These are phyloP conservation scores for Mesembryanthemum crystallinum DNA, from an alignment of 148 eudicot species.

Conservation along the genomic window DNA sequence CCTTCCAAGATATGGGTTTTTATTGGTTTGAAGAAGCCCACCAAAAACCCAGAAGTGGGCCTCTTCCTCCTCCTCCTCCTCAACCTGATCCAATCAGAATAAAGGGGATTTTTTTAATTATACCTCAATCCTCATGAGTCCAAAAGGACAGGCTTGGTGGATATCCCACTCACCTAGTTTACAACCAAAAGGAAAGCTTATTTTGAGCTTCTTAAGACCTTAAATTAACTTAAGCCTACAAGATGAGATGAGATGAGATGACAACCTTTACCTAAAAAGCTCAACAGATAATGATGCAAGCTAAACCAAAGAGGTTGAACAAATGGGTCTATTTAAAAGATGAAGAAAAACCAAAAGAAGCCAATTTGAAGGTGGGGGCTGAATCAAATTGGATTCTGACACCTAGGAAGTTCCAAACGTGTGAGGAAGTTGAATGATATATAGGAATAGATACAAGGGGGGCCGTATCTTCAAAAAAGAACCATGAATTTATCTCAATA, in stretches of 20 bases:
- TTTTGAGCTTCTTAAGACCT: constrained; percentile 25
- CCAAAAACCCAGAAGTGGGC: constrained; percentile 44
- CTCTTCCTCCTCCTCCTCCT: constrained; percentile 31
- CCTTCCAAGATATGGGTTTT: constrained; percentile 29
- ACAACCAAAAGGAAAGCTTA: constrained; percentile 13
- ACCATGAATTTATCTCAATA: constrained; percentile 18
- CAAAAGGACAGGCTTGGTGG: constrained; percentile 27
- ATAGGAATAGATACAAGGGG: constrained; percentile 25
- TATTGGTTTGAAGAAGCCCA: constrained; percentile 52
- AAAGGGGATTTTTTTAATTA: constrained; percentile 24
- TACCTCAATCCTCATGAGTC: constrained; percentile 16
- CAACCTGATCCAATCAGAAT: constrained; percentile 27
- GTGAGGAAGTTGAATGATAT: constrained; percentile 10
- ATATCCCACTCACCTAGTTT: constrained; percentile 21
- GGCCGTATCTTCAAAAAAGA: constrained; percentile 26
- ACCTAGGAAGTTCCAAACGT: constrained; percentile 25
- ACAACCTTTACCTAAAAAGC: constrained; percentile 15
- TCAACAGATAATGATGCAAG: constrained; percentile 6
- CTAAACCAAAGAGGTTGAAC: constrained; percentile 1
- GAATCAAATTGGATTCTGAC: constrained; percentile 19
- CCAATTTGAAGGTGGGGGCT: constrained; percentile 9
- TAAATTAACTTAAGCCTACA: constrained; percentile 19
- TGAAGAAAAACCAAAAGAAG: background rate
- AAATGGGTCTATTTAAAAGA: background rate
- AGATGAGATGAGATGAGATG: constrained; percentile 14